Conservation (phyloP, 306 rosid species). For the Gastrolobium bilobum region DNA sequence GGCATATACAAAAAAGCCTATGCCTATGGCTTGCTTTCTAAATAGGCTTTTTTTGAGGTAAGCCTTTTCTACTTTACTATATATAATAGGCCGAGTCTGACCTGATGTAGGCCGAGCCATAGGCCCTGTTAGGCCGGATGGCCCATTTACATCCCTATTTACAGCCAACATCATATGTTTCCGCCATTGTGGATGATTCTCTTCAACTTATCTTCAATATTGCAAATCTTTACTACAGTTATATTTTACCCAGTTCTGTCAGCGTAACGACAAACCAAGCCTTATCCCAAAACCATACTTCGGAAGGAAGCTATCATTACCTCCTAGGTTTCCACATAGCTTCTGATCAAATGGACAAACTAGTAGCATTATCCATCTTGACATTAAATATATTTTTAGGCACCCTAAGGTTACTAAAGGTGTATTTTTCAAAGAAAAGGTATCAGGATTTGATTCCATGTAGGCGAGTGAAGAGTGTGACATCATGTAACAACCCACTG, state of each 20-base stretch:
- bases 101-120: too few species aligned
- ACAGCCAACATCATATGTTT: neutral
- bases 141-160: too few species aligned
- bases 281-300: conserved; percentile 12
- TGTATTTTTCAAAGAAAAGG: neutral
- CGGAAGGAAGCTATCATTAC: neutral
- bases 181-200: neutral
- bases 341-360: conserved; percentile 6
- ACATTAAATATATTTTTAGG: conserved; percentile 20
- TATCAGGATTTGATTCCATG: neutral
- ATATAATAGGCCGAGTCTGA: too few species aligned
- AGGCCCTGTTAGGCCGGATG: too few species aligned
- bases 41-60: too few species aligned
- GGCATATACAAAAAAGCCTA: too few species aligned
- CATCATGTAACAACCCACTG: neutral
- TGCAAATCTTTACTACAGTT: neutral
- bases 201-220: neutral
- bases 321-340: neutral
- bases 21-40: too few species aligned
- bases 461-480: neutral
- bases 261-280: neutral
- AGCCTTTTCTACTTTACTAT: too few species aligned
- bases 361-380: conserved; percentile 4
- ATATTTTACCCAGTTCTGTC: conserved; percentile 12
- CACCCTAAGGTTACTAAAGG: neutral